phyloP scores from a whole-genome alignment of 129 eudicot species.

The Flaveria bidentis region DNA sequence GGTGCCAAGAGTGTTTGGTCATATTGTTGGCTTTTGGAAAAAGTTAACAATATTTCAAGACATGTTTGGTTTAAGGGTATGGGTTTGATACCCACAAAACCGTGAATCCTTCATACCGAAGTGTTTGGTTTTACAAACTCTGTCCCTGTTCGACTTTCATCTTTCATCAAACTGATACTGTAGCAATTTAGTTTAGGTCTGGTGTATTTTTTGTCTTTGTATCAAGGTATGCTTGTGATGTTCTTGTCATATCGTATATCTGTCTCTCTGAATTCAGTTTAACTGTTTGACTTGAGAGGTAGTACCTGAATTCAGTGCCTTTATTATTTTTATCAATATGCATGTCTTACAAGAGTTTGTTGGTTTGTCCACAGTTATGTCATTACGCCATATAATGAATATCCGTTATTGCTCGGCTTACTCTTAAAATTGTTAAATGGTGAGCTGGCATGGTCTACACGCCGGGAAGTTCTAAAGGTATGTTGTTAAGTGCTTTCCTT shows the following conservation, averaged over 20 bases:
- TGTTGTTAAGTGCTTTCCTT: neutral
- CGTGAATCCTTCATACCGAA: neutral
- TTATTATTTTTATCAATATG: neutral
- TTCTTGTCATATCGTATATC: neutral
- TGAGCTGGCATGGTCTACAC: slow-evolving; percentile 94
- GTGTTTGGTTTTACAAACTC: neutral
- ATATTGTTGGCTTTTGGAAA: slow-evolving; percentile 5
- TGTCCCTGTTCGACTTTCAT: neutral
- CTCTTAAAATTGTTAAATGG: slow-evolving; percentile 88
- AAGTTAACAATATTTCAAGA: slow-evolving; percentile 1
- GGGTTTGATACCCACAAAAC: neutral
- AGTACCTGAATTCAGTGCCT: neutral
- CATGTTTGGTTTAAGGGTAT: neutral
- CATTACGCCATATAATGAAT: slow-evolving; percentile 83
- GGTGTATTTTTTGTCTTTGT: neutral
- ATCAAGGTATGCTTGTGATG: slow-evolving; percentile 14
- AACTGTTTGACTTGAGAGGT: neutral
- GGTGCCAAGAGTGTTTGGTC: neutral
- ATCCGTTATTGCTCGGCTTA: slow-evolving; percentile 80
- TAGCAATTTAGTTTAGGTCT: neutral
- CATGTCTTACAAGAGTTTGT: slow-evolving; percentile 18
- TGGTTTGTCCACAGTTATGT: slow-evolving; percentile 66
- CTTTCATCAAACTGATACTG: neutral
- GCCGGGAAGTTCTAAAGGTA: slow-evolving; percentile 95
- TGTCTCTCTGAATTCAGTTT: neutral